Conservation (phyloP, 371 early-diverging fungal species). For the Rhizopus delemar region DNA sequence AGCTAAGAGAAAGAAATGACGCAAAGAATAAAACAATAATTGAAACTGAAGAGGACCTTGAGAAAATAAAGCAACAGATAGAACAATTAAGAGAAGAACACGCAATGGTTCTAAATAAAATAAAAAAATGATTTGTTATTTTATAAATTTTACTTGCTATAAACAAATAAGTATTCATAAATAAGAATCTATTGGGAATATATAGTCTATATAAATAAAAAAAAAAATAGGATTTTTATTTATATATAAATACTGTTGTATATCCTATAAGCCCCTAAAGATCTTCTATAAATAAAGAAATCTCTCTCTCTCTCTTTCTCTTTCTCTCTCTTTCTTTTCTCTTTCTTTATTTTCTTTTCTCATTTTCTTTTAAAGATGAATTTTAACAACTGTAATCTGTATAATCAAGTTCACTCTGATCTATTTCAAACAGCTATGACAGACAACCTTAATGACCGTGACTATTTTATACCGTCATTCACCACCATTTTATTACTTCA, state of each 20-base stretch:
- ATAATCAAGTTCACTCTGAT: slow-evolving; percentile 20
- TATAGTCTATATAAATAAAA: not conserved
- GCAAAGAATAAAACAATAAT: slow-evolving; percentile 1
- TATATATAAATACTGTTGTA: not conserved
- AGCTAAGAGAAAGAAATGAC: slow-evolving; percentile 24
- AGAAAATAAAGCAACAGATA: slow-evolving; percentile 23
- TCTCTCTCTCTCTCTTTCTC: not conserved
- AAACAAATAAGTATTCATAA: no score
- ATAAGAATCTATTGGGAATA: no score
- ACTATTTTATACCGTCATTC: slow-evolving; percentile 27
- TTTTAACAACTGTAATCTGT: slow-evolving; percentile 7
- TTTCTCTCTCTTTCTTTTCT: not conserved
- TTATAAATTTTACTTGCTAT: no score
- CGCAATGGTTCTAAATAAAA: slow-evolving; percentile 20
- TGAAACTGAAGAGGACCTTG: slow-evolving; percentile 9
- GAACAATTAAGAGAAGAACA: slow-evolving; percentile 25
- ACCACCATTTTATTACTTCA: slow-evolving; percentile 42
- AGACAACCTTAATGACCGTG: not conserved
- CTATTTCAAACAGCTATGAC: slow-evolving; percentile 8
- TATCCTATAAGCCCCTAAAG: not conserved
- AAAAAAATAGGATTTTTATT: no score
- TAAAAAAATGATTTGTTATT: slow-evolving; percentile 7
- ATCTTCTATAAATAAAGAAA: not conserved
- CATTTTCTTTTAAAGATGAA: not conserved
- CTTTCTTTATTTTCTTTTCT: not conserved